Evolutionary conservation across 768 basidiomycete species (phyloP).

Genomic region (Lactarius pseudohatsudake): DNA sequence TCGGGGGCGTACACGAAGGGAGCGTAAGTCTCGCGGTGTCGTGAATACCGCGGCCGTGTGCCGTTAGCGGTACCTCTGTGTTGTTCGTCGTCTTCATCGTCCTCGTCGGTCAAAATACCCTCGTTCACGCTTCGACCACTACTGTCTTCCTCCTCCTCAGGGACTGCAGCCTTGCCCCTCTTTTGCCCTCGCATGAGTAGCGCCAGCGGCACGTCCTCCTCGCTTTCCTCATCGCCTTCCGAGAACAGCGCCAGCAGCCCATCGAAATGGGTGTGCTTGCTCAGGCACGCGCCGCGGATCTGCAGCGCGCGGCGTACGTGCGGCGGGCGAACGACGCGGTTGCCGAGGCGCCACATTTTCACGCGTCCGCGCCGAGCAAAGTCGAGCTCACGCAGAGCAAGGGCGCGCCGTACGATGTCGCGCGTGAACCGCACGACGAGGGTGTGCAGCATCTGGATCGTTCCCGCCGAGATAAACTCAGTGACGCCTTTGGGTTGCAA

Average conservation of each 20-base stretch:
- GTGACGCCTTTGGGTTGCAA: constrained; percentile 29
- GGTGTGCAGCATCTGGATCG: constrained; percentile 45
- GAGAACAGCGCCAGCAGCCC: constrained; percentile 32
- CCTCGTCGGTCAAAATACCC: constrained; percentile 23
- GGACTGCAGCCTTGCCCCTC: constrained; percentile 16
- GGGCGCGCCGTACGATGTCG: constrained; percentile 49
- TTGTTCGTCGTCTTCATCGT: constrained; percentile 9
- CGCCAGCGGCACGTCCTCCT: constrained; percentile 22
- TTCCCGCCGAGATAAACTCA: constrained; percentile 46
- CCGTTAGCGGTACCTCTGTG: background rate
- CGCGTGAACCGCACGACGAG: constrained; percentile 45
- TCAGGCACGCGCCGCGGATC: constrained; percentile 40
- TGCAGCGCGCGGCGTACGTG: constrained; percentile 52
- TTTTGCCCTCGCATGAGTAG: constrained; percentile 14
- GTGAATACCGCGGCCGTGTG: constrained; percentile 21
- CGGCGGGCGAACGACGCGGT: constrained; percentile 36
- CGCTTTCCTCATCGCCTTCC: constrained; percentile 22
- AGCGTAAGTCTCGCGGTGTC: constrained; percentile 37
- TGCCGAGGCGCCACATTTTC: constrained; percentile 55
- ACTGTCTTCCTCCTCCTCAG: constrained; percentile 15
- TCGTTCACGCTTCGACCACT: constrained; percentile 2
- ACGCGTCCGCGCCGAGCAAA: constrained; percentile 53
- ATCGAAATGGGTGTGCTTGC: constrained; percentile 45
- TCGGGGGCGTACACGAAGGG: constrained; percentile 40
- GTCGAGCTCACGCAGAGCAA: constrained; percentile 61